Conservation (phyloP, 2,329 filamentous ascomycete species). For the Alternaria longipes region DNA sequence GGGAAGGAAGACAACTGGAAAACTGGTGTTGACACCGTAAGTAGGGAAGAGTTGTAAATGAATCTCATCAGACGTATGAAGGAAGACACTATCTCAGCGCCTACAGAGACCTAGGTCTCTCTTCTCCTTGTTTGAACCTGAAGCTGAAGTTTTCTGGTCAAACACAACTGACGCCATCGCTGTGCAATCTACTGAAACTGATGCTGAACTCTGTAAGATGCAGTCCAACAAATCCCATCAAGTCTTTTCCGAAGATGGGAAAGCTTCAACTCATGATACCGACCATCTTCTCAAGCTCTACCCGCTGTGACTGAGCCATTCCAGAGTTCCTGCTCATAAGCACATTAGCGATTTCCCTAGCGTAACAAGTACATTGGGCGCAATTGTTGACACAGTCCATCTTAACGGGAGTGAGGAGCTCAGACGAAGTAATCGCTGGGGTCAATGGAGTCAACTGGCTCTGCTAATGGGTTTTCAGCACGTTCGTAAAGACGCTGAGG, state of each 20-base stretch:
- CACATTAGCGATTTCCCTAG: constrained; percentile 18
- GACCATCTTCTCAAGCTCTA: constrained; percentile 12
- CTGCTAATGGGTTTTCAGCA: not conserved
- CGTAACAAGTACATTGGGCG: constrained; percentile 14
- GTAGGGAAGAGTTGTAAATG: not conserved
- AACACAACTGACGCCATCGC: not conserved
- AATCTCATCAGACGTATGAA: not conserved
- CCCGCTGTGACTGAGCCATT: constrained; percentile 19
- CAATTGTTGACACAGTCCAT: not conserved
- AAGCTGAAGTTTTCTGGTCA: not conserved
- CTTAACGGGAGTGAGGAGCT: not conserved
- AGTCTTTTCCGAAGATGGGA: not conserved
- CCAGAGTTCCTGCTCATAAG: constrained; percentile 16
- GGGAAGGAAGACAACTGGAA: constrained; percentile 82
- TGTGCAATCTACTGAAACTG: not conserved
- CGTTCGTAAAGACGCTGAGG: not conserved
- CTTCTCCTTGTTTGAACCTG: not conserved
- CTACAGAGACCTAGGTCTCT: not conserved
- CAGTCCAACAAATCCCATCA: not conserved
- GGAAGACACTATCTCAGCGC: not conserved
- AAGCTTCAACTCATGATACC: not conserved
- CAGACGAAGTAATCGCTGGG: not conserved
- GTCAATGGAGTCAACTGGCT: constrained; percentile 5
- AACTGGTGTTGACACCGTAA: constrained; percentile 76
- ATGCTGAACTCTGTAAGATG: not conserved